phyloP scores from a whole-genome alignment of 2,329 filamentous ascomycete genomes.

The Penicillium sp. region DNA sequence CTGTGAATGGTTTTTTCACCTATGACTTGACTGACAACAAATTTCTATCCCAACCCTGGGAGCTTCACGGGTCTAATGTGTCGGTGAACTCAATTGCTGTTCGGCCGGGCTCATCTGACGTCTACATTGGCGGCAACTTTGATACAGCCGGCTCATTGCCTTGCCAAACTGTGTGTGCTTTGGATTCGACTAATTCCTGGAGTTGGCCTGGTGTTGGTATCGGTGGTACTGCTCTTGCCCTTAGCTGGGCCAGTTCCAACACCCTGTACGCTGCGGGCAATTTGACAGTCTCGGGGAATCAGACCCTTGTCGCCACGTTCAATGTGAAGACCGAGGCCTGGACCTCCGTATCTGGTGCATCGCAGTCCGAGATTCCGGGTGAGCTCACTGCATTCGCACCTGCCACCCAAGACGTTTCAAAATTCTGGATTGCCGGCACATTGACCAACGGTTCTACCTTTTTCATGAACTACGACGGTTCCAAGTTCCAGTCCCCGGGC shows the following conservation, averaged over 20 bases:
- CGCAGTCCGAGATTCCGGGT: conserved; percentile 63
- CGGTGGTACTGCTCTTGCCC: conserved; percentile 65
- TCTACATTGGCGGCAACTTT: conserved; percentile 87
- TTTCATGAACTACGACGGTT: conserved; percentile 78
- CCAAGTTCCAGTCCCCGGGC: conserved; percentile 66
- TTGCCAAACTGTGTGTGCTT: conserved; percentile 80
- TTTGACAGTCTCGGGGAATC: conserved; percentile 65
- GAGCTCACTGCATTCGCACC: conserved; percentile 73
- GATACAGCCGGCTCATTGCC: conserved; percentile 76
- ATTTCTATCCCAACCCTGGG: conserved; percentile 70
- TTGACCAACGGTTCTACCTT: conserved; percentile 68
- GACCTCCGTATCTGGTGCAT: conserved; percentile 56
- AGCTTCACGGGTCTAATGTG: conserved; percentile 67
- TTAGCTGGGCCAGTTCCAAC: conserved; percentile 74
- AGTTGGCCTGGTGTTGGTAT: conserved; percentile 72
- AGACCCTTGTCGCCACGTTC: conserved; percentile 70
- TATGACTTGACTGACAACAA: conserved; percentile 70
- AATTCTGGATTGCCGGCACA: conserved; percentile 81
- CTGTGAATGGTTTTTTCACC: conserved; percentile 71
- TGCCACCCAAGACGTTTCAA: conserved; percentile 68
- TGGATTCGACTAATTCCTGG: conserved; percentile 74
- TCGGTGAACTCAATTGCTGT: conserved; percentile 75
- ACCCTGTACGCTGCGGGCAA: conserved; percentile 76
- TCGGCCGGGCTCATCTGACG: conserved; percentile 66
- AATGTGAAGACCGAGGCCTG: conserved; percentile 67